A percentile compares a stretch with the other conserved stretches of the same genome.
Evolutionary conservation across 306 rosid species (phyloP).

Genomic region (Quercus wislizeni): DNA sequence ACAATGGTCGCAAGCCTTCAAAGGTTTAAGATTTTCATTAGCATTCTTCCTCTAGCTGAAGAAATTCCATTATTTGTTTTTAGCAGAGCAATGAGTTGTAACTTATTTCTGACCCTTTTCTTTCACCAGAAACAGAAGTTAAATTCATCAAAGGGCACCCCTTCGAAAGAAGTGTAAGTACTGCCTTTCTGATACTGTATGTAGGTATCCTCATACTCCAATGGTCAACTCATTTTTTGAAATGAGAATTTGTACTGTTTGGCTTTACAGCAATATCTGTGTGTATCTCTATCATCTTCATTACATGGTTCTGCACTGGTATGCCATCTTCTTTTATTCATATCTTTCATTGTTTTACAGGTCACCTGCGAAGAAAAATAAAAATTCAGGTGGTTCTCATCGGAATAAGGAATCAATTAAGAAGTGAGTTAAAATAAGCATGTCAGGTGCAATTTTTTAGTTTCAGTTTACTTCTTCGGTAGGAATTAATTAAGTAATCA

Average conservation of each 20-base stretch:
- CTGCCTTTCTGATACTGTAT: constrained; percentile 17
- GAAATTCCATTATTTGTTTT: constrained; percentile 19
- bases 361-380: constrained; percentile 47
- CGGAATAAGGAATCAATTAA: constrained; percentile 43
- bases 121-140: constrained; percentile 59
- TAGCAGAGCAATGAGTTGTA: constrained; percentile 8
- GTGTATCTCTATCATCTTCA: constrained; percentile 14
- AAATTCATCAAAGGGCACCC: constrained; percentile 43
- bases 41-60: constrained; percentile 21
- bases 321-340: constrained; percentile 26
- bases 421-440: constrained; percentile 47
- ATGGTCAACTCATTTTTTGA: not conserved
- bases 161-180: constrained; percentile 62
- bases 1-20: constrained; percentile 43
- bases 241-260: not conserved
- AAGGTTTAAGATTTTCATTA: constrained; percentile 37
- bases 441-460: constrained; percentile 15
- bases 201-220: not conserved
- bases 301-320: constrained; percentile 8
- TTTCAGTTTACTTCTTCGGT: constrained; percentile 3
- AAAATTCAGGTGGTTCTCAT: constrained; percentile 32
- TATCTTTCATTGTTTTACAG: constrained; percentile 39
- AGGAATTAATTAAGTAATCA: constrained; percentile 14
- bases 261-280: constrained; percentile 7
- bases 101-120: constrained; percentile 31